phyloP scores from a whole-genome alignment of 331 rosid genomes.

The Rhamnella rubrinervis region DNA sequence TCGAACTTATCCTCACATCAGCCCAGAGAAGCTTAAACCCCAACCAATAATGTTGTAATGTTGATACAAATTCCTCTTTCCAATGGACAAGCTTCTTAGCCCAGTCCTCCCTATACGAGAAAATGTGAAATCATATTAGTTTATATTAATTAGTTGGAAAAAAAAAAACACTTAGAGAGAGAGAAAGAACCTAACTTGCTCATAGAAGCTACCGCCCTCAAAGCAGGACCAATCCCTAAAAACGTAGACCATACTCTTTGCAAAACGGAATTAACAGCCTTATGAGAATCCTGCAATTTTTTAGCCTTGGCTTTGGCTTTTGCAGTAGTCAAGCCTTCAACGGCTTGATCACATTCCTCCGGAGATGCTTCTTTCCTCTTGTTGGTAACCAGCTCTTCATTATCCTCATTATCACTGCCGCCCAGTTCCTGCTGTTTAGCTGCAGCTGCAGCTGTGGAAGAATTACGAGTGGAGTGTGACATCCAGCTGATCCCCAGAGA shows the following conservation, averaged over 20 bases:
- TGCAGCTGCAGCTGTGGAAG: conserved; percentile 53
- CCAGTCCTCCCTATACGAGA: conserved; percentile 79
- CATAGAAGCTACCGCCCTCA: conserved; percentile 76
- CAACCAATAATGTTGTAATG: conserved; percentile 92
- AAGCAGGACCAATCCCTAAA: conserved; percentile 82
- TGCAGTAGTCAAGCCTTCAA: conserved; percentile 71
- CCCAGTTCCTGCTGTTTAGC: conserved; percentile 40
- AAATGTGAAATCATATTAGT: conserved; percentile 10
- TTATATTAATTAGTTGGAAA: not conserved
- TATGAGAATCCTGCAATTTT: conserved; percentile 53
- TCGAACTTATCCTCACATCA: conserved; percentile 79
- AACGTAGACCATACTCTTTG: conserved; percentile 50
- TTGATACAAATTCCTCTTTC: conserved; percentile 69
- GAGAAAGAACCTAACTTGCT: conserved; percentile 54
- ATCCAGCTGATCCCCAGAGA: conserved; percentile 38
- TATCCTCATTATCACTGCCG: conserved; percentile 32
- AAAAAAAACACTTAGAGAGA: not conserved
- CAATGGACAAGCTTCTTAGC: conserved; percentile 76
- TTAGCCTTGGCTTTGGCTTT: conserved; percentile 90
- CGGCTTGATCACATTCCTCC: conserved; percentile 93
- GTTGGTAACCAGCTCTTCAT: conserved; percentile 34
- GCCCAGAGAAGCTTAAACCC: conserved; percentile 81
- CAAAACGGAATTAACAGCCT: conserved; percentile 35
- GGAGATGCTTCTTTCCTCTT: conserved; percentile 84
- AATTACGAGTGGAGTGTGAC: conserved; percentile 37